Evolutionary conservation across 176 grass and related monocot genomes (phyloP).

Genomic region (Triticum timopheevii): DNA sequence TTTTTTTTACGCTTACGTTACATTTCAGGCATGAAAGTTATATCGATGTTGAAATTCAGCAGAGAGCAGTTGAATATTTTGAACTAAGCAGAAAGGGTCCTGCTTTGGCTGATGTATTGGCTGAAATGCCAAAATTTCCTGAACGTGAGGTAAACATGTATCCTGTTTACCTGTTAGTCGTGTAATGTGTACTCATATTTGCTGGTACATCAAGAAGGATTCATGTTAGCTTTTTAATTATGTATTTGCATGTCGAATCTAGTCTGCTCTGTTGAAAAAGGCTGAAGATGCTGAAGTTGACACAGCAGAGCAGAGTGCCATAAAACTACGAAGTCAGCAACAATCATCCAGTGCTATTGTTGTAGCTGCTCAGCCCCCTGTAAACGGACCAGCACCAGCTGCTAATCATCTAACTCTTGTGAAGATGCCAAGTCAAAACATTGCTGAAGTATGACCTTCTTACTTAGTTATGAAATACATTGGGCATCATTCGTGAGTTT

Average conservation of each 20-base stretch:
- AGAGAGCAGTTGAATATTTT: constrained; percentile 98
- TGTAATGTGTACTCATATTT: not conserved
- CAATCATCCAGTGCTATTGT: constrained; percentile 91
- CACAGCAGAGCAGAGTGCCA: constrained; percentile 98
- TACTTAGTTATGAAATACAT: constrained; percentile 13
- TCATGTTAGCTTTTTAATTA: constrained; percentile 5
- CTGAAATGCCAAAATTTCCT: constrained; percentile 99
- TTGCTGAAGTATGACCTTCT: constrained; percentile 38
- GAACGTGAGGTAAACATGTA: constrained; percentile 72
- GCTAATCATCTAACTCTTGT: constrained; percentile 83
- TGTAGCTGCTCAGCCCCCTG: constrained; percentile 59
- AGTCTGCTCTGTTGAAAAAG: constrained; percentile 97
- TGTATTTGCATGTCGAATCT: constrained; percentile 51
- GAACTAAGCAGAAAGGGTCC: constrained; percentile 85
- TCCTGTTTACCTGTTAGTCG: not conserved
- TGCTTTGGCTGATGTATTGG: constrained; percentile 87
- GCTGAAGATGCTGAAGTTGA: constrained; percentile 98
- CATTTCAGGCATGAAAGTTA: constrained; percentile 89
- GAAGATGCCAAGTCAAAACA: constrained; percentile 88
- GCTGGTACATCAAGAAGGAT: not conserved
- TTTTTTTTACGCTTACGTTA: constrained; percentile 8
- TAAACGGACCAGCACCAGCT: constrained; percentile 69
- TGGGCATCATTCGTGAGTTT: constrained; percentile 1
- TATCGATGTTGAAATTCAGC: constrained; percentile 98
- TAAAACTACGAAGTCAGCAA: constrained; percentile 93